Base-by-base conservation (phyloP, 345 rosid genomes). In the Sonneratia caseolaris region DNA sequence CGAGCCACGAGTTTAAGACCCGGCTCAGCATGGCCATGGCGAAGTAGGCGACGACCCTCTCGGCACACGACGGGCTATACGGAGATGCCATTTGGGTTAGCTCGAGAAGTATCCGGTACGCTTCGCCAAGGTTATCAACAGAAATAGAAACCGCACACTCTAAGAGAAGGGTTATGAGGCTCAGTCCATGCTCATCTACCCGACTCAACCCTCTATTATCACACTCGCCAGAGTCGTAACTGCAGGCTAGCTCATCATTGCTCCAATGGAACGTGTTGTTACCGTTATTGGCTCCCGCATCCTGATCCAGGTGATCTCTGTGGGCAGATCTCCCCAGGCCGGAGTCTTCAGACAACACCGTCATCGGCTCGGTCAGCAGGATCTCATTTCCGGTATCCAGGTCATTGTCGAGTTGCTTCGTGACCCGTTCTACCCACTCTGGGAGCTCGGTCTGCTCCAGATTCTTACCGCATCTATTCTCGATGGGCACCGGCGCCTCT, bases 31-130 rank as follows among this genome's bases (percentile, higher is more conserved):
- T 86, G 59, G 88, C 94, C 77, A 82, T 84, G 0, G 94, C 80
- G 45, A 89, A 89, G 76, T 89, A 89, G n/a, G 91, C 86, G 18
- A 89, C 91, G 1, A 85, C 84, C 24, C 91, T 76, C 76, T 89
- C 91, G 4, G 88, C 91, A 51, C 91, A 84, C 14, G 94, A 89
- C 13, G 71, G 70, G 7, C 83, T 85, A 19, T 86, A 86, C 1
- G 94, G 94, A 15, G 91, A 85, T 24, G 94, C 86, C 88, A 84
- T 84, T 35, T 85, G 89, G 56, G 87, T 86, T 21, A 89, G 85
- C 84, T 89, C 94, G 35, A 86, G 87, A 47, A 89, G 51, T 84
- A 82, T 80, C 66, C 86, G 73, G 56, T 85, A 87, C 59, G 94
- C 91, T 71, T 89, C 89, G 4, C 85, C 87, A 7, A 89, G 83